phyloP scores from a whole-genome alignment of 164 flowering plant species.

The Kalanchoe fedtschenkoi region DNA sequence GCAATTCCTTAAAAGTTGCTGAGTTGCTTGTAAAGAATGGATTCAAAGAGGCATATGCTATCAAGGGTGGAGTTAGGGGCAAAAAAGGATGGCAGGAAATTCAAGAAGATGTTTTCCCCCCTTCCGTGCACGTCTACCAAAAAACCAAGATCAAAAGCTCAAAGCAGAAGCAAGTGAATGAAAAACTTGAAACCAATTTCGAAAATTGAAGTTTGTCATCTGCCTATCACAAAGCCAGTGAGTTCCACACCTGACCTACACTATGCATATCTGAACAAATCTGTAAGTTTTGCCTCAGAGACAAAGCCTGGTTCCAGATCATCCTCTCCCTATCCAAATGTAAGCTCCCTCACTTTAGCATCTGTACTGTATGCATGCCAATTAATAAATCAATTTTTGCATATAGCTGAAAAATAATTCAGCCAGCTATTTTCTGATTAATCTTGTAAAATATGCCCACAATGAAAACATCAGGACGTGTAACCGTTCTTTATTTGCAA shows the following conservation, averaged over 20 bases:
- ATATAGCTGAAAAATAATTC: background rate
- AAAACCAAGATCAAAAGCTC: background rate
- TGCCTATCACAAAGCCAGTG: background rate
- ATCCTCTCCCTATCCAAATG: conserved; percentile 6
- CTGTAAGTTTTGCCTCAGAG: background rate
- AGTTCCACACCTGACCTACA: background rate
- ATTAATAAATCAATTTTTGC: background rate
- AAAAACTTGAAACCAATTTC: background rate
- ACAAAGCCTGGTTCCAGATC: background rate
- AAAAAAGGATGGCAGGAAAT: conserved; percentile 68
- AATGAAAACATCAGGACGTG: too few relatives aligned
- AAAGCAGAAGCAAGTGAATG: background rate
- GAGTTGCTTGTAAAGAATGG: conserved; percentile 72
- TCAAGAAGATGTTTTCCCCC: conserved; percentile 7
- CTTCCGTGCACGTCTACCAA: conserved; percentile 1
- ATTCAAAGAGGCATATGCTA: conserved; percentile 82
- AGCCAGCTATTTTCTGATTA: too few relatives aligned
- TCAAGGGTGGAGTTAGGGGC: conserved; percentile 77
- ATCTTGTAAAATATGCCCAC: too few relatives aligned
- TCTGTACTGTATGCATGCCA: background rate
- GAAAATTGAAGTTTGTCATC: conserved; percentile 3
- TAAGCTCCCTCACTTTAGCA: background rate
- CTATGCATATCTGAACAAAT: background rate
- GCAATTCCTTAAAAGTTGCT: conserved; percentile 72
- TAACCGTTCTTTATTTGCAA: too few relatives aligned